Base-by-base conservation (phyloP, 768 basidiomycete genomes). In the Serendipita sp. region DNA sequence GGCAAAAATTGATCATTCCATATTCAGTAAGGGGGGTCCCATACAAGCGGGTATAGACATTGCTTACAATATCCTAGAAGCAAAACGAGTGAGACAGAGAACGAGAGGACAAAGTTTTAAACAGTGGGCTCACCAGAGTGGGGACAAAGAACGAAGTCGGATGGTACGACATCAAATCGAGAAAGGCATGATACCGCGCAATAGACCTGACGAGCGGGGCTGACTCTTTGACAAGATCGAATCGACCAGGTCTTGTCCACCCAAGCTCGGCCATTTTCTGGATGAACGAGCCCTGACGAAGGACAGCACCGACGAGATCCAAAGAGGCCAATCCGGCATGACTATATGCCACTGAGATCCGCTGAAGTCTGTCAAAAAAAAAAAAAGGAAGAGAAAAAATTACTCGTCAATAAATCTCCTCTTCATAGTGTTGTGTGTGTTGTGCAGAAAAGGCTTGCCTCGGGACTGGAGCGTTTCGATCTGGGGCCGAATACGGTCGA, bases 151-250 rank as follows among this genome's bases (percentile, higher is more conserved):
- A 63, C 3, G 34, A 28, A 30, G 30, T 60, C 24, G 45, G 62
- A 5, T 58, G n/a, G 17, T 45, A 43, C n/a, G 65, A 34, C 64
- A 67, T 65, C 17, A 67, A 41, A 38, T 67, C 66, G 9, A 67
- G 42, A 61, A 65, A 67, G 2, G 66, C 66, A 60, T 67, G 66
- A 51, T 65, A 67, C 43, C 64, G 28, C 14, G 66, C 66, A 34
- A 67, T 61, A 22, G 62, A 58, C 33, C 64, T 0, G 11, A 63
- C 60, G 20, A 66, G 56, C n/a, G 64, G 51, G 13, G 53, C 44
- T 11, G 41, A 28, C 24, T 63, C 61, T 63, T 26, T 31, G n/a
- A 45, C 44, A 0, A 22, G 33, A 22, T 44, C 62, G 51, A 65
- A 63, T 31, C 60, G 48, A 42, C 62, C 65, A 11, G 16, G n/a